These are phyloP conservation scores for Aspergillus sp. DNA, from an alignment of 2,329 filamentous ascomycete species.

Conservation along the genomic window DNA sequence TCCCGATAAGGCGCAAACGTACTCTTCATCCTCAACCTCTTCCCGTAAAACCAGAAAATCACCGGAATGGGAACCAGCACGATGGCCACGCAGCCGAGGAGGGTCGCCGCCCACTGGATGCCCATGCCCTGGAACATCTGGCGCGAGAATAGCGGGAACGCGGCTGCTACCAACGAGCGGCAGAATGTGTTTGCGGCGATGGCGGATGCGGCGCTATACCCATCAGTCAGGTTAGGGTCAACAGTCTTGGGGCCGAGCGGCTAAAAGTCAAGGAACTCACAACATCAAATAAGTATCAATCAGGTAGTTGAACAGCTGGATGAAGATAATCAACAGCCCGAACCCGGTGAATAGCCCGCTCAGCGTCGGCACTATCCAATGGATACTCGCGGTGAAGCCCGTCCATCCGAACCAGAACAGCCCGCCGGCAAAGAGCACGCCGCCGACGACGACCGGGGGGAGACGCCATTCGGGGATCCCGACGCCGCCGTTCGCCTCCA, in stretches of 20 bases:
- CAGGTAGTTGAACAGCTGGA: slow-evolving; percentile 50
- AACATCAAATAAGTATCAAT: slow-evolving; percentile 50
- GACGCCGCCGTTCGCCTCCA: slow-evolving; percentile 54
- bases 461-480: slow-evolving; percentile 51
- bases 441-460: slow-evolving; percentile 45
- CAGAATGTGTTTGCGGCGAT: slow-evolving; percentile 49
- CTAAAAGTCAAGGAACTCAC: slow-evolving; percentile 6
- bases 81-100: slow-evolving; percentile 28
- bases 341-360: slow-evolving; percentile 48
- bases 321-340: slow-evolving; percentile 49
- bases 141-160: slow-evolving; percentile 46
- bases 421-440: slow-evolving; percentile 46
- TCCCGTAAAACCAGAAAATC: slow-evolving; percentile 25
- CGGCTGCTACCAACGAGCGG: slow-evolving; percentile 41
- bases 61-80: slow-evolving; percentile 29
- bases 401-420: slow-evolving; percentile 75
- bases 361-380: slow-evolving; percentile 34
- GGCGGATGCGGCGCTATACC: slow-evolving; percentile 39
- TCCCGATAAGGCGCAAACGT: slow-evolving; percentile 22
- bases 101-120: slow-evolving; percentile 26
- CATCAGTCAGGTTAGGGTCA: not conserved
- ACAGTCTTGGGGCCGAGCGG: not conserved
- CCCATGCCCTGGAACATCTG: slow-evolving; percentile 43
- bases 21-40: slow-evolving; percentile 13
- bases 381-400: slow-evolving; percentile 40